Evolutionary conservation across 495 filamentous ascomycete genomes (phyloP).

Genomic region (Daldinia concentrica): DNA sequence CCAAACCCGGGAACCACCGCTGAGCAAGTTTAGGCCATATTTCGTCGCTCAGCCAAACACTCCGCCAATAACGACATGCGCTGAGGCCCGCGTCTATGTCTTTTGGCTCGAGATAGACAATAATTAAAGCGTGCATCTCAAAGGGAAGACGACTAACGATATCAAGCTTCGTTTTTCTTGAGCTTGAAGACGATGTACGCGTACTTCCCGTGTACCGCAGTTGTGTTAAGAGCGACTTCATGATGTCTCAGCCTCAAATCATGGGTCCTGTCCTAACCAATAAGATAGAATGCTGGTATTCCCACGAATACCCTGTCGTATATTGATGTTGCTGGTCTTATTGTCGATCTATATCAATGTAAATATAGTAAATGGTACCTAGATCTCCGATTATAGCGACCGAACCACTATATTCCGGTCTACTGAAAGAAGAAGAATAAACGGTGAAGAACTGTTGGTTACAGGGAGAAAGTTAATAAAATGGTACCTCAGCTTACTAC

Average conservation of each 20-base stretch:
- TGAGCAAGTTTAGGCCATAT: constrained; percentile 45
- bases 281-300: not conserved
- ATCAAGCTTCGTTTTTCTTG: constrained; percentile 13
- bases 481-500: not conserved
- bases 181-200: not conserved
- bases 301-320: not conserved
- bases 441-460: not conserved
- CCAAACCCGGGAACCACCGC: constrained; percentile 41
- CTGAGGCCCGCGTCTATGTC: constrained; percentile 41
- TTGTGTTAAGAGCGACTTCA: constrained; percentile 36
- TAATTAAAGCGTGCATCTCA: constrained; percentile 41
- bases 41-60: constrained; percentile 45
- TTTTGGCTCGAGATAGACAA: constrained; percentile 31
- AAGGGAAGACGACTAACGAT: constrained; percentile 45
- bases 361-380: not conserved
- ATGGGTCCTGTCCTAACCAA: not conserved
- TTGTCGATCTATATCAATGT: not conserved
- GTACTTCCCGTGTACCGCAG: constrained; percentile 13
- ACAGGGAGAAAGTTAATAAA: not conserved
- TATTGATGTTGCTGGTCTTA: not conserved
- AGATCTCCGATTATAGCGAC: not conserved
- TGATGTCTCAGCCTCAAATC: constrained; percentile 14
- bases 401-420: not conserved
- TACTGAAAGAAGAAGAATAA: not conserved
- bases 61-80: constrained; percentile 33